Evolutionary conservation across 352 stramenopile genomes (phyloP).

Genomic region (Phytophthora crassamura): DNA sequence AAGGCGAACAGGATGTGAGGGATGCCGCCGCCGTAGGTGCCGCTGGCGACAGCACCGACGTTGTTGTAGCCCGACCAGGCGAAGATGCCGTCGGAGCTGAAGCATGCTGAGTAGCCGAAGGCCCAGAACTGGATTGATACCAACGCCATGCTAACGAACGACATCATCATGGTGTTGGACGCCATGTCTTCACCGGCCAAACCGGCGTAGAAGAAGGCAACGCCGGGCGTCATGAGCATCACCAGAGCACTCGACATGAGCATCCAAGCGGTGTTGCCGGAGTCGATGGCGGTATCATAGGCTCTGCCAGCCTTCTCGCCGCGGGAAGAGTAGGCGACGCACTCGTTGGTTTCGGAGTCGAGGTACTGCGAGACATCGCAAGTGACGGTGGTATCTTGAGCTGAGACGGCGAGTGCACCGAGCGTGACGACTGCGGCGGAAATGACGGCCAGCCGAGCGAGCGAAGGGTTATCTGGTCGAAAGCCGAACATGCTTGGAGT

Average conservation of each 20-base stretch:
- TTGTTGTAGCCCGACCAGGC: slow-evolving; percentile 68
- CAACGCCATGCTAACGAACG: slow-evolving; percentile 75
- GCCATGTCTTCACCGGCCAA: slow-evolving; percentile 78
- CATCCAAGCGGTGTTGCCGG: slow-evolving; percentile 78
- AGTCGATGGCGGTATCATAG: slow-evolving; percentile 44
- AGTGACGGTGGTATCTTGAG: slow-evolving; percentile 22
- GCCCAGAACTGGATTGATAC: slow-evolving; percentile 86
- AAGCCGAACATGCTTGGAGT: slow-evolving; percentile 12
- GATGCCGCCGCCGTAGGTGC: slow-evolving; percentile 67
- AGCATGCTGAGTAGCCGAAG: slow-evolving; percentile 80
- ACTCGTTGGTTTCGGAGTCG: slow-evolving; percentile 42
- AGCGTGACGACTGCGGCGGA: slow-evolving; percentile 11
- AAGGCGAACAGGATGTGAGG: slow-evolving; percentile 79
- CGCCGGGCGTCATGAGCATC: slow-evolving; percentile 78
- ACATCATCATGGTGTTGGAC: slow-evolving; percentile 88
- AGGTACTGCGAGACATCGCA: slow-evolving; percentile 51
- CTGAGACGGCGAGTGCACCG: slow-evolving; percentile 38
- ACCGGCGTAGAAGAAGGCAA: slow-evolving; percentile 85
- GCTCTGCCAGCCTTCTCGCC: slow-evolving; percentile 43
- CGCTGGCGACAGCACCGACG: slow-evolving; percentile 46
- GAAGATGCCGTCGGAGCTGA: slow-evolving; percentile 70
- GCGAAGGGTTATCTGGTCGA: slow-evolving; percentile 3
- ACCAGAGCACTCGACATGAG: slow-evolving; percentile 62
- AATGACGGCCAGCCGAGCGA: slow-evolving; percentile 1
- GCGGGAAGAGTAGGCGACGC: slow-evolving; percentile 43